These are phyloP conservation scores for Ophiostoma himal-ulmi DNA, from an alignment of 2,329 filamentous ascomycete species.

Conservation along the genomic window DNA sequence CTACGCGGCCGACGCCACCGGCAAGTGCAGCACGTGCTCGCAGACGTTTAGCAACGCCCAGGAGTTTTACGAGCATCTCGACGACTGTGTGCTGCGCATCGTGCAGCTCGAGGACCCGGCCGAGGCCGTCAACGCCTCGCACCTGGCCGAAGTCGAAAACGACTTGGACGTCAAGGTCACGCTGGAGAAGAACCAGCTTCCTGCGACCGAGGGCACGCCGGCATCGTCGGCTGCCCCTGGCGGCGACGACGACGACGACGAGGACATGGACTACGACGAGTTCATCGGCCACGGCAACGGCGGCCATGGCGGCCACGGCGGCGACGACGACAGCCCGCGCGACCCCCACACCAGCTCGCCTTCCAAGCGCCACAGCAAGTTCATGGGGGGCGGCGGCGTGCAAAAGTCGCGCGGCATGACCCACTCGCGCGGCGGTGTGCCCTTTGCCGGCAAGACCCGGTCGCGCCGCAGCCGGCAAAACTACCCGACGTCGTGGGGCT, in stretches of 20 bases:
- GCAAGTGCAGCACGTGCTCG: slow-evolving; percentile 93
- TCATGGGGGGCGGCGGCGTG: slow-evolving; percentile 51
- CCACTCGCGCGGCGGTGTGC: slow-evolving; percentile 68
- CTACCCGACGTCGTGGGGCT: slow-evolving; percentile 92
- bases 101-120: slow-evolving; percentile 66
- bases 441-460: slow-evolving; percentile 48
- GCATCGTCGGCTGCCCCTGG: slow-evolving; percentile 16
- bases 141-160: slow-evolving; percentile 59
- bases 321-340: slow-evolving; percentile 46
- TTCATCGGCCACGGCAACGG: slow-evolving; percentile 29
- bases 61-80: slow-evolving; percentile 97
- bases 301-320: slow-evolving; percentile 38
- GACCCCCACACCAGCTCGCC: slow-evolving; percentile 32
- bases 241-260: slow-evolving; percentile 44
- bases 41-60: slow-evolving; percentile 87
- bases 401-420: slow-evolving; percentile 69
- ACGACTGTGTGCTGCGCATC: slow-evolving; percentile 65
- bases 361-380: slow-evolving; percentile 49
- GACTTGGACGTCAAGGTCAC: slow-evolving; percentile 58
- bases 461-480: slow-evolving; percentile 88
- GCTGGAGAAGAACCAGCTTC: slow-evolving; percentile 56
- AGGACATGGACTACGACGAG: slow-evolving; percentile 47
- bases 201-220: slow-evolving; percentile 32
- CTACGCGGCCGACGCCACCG: slow-evolving; percentile 72
- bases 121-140: slow-evolving; percentile 62